Conservation (phyloP, 345 rosid species). For the Brassica rapa region DNA sequence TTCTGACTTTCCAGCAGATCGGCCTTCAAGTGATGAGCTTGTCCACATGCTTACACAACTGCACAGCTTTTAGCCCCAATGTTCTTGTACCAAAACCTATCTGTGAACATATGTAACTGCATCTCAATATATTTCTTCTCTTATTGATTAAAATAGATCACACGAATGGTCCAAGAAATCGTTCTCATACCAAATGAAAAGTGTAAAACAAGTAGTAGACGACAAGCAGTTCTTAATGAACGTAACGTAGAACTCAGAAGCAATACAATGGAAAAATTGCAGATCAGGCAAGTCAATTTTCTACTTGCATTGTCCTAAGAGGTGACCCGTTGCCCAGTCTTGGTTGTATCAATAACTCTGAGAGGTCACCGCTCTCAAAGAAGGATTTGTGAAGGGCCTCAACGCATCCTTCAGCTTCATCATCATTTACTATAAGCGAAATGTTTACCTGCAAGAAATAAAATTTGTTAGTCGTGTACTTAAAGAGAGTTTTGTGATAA, state of each 20-base stretch:
- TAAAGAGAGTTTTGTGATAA: not conserved
- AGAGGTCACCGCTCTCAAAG: slow-evolving; percentile 57
- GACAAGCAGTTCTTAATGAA: not conserved
- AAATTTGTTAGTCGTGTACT: not conserved
- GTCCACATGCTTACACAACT: slow-evolving; percentile 91
- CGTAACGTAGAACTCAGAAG: slow-evolving; percentile 16
- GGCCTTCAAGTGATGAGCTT: slow-evolving; percentile 95
- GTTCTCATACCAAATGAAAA: slow-evolving; percentile 21
- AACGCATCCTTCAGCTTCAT: slow-evolving; percentile 79
- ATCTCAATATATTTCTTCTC: slow-evolving; percentile 1
- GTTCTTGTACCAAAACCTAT: slow-evolving; percentile 16
- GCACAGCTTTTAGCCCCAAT: slow-evolving; percentile 66
- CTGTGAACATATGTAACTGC: slow-evolving; percentile 13
- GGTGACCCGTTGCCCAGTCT: slow-evolving; percentile 45
- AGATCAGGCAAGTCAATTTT: slow-evolving; percentile 30
- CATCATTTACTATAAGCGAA: slow-evolving; percentile 77
- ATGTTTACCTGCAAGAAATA: slow-evolving; percentile 65
- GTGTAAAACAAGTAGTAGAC: not conserved
- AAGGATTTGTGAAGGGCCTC: slow-evolving; percentile 70
- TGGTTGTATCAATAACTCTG: slow-evolving; percentile 43
- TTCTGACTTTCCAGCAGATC: slow-evolving; percentile 81
- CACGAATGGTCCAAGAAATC: slow-evolving; percentile 14
- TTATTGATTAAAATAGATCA: not conserved
- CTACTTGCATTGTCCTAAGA: slow-evolving; percentile 40
- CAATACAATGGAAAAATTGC: slow-evolving; percentile 15